Conservation (phyloP, 2,329 filamentous ascomycete genomes). For the Fusarium euwallaceae region DNA sequence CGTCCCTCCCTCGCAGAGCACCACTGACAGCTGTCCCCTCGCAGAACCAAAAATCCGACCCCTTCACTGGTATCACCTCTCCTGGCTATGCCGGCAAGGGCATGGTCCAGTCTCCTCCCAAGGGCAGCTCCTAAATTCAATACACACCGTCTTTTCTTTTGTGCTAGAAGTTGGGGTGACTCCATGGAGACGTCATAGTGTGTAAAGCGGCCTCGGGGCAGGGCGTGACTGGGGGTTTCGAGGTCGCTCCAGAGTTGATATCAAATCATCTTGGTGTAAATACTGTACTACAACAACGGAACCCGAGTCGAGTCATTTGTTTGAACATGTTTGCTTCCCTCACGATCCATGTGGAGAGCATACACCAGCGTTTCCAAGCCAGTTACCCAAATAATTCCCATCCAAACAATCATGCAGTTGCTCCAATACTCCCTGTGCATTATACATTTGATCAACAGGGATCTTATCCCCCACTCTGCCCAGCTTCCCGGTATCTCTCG, state of each 20-base stretch:
- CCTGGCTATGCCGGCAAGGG: constrained; percentile 84
- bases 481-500: constrained; percentile 61
- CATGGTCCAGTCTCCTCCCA: constrained; percentile 78
- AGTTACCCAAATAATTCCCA: constrained; percentile 27
- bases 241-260: constrained; percentile 49
- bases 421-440: constrained; percentile 25
- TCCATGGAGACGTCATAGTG: constrained; percentile 50
- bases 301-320: constrained; percentile 51
- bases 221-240: constrained; percentile 48
- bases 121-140: constrained; percentile 59
- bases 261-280: constrained; percentile 54
- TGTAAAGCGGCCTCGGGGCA: constrained; percentile 50
- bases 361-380: constrained; percentile 23
- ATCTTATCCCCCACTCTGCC: constrained; percentile 60
- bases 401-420: constrained; percentile 26
- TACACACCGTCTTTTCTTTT: constrained; percentile 50
- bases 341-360: constrained; percentile 20
- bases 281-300: constrained; percentile 59
- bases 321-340: constrained; percentile 45
- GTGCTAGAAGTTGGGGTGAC: constrained; percentile 52
- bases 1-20: background rate
- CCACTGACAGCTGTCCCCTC: constrained; percentile 28
- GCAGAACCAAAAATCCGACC: constrained; percentile 87
- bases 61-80: constrained; percentile 85
- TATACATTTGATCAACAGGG: background rate